These are phyloP conservation scores for Keithomyces neogunnii DNA, from an alignment of 2,329 filamentous ascomycete genomes.

Conservation along the genomic window DNA sequence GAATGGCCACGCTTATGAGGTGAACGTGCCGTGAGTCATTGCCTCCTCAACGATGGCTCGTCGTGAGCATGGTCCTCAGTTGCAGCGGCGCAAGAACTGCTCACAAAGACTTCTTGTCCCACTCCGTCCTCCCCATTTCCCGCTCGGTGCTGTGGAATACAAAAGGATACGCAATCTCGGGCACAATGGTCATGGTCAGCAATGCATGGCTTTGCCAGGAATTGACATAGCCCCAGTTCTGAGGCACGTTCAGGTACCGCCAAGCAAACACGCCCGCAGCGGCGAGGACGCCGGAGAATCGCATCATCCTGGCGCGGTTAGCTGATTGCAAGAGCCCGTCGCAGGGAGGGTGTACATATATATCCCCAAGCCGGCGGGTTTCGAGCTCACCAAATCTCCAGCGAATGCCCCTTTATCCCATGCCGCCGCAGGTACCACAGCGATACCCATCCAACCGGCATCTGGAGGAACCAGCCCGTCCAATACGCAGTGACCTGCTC, in stretches of 20 bases:
- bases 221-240: slow-evolving; percentile 6
- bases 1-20: no score
- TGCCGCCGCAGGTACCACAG: neutral
- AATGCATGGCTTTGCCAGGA: slow-evolving; percentile 3
- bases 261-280: slow-evolving; percentile 5
- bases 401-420: slow-evolving; percentile 3
- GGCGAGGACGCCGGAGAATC: slow-evolving; percentile 1
- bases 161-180: slow-evolving; percentile 4
- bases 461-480: slow-evolving; percentile 4
- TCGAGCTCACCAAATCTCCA: slow-evolving; percentile 5
- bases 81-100: no score
- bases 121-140: neutral
- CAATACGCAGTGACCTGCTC: slow-evolving; percentile 6
- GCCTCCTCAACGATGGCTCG: no score
- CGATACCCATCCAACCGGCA: slow-evolving; percentile 3
- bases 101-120: neutral
- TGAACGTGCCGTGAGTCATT: no score
- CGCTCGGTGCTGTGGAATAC: slow-evolving; percentile 1
- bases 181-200: slow-evolving; percentile 1
- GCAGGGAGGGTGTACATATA: no score
- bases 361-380: neutral
- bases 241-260: slow-evolving; percentile 6
- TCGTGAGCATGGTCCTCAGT: no score
- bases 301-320: neutral
- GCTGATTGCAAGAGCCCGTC: neutral